phyloP scores from a whole-genome alignment of 2,329 filamentous ascomycete species.

The Exophiala aquamarina region DNA sequence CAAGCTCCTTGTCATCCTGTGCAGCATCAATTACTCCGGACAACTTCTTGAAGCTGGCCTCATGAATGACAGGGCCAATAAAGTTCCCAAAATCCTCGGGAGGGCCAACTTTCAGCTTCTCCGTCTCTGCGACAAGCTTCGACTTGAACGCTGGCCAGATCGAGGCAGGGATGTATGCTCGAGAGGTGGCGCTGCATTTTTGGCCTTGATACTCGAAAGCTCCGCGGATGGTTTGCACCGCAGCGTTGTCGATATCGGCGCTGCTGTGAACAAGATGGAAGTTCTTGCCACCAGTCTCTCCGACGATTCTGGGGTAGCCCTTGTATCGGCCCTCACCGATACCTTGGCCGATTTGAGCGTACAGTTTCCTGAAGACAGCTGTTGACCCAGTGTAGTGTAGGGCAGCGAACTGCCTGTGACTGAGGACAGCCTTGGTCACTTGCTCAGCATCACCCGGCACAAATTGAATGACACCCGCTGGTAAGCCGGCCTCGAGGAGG shows the following conservation, averaged over 20 bases:
- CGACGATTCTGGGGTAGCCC: slow-evolving; percentile 77
- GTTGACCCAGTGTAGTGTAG: slow-evolving; percentile 89
- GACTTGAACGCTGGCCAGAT: slow-evolving; percentile 69
- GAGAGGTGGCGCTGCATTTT: slow-evolving; percentile 78
- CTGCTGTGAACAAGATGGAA: slow-evolving; percentile 74
- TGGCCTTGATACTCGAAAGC: slow-evolving; percentile 83
- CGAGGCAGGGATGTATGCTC: slow-evolving; percentile 70
- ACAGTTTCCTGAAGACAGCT: slow-evolving; percentile 78
- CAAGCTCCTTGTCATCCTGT: slow-evolving; percentile 66
- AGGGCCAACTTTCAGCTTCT: slow-evolving; percentile 65
- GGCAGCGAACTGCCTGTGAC: slow-evolving; percentile 73
- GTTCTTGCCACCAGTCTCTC: slow-evolving; percentile 85
- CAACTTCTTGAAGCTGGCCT: slow-evolving; percentile 73
- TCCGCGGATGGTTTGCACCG: slow-evolving; percentile 72
- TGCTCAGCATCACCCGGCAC: slow-evolving; percentile 78
- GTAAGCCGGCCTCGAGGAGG: slow-evolving; percentile 81
- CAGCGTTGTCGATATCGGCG: slow-evolving; percentile 72
- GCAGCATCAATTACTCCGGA: slow-evolving; percentile 70
- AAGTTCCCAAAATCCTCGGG: slow-evolving; percentile 69
- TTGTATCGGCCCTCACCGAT: slow-evolving; percentile 76
- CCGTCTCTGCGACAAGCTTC: slow-evolving; percentile 61
- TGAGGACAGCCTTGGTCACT: slow-evolving; percentile 71
- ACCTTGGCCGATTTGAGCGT: slow-evolving; percentile 76
- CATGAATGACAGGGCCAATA: slow-evolving; percentile 78
- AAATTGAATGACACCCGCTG: slow-evolving; percentile 82